Evolutionary conservation across 495 filamentous ascomycete genomes (phyloP).

Genomic region (Beverwykella pulmonaria): DNA sequence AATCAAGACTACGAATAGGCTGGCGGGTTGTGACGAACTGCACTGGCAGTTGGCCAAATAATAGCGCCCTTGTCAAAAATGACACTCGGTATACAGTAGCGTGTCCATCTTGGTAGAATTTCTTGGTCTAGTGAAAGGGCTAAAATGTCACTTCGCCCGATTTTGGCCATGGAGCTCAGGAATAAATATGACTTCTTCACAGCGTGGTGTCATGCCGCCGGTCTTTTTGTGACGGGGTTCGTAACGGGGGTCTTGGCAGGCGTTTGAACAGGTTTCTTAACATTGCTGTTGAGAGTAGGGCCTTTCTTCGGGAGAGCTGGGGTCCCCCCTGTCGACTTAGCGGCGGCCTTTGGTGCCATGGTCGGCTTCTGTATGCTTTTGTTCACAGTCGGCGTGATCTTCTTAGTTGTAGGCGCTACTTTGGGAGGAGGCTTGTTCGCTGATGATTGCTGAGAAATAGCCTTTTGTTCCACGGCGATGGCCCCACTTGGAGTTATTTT

Average conservation of each 20-base stretch:
- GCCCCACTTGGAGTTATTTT: conserved; percentile 28
- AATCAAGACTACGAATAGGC: too few relatives aligned
- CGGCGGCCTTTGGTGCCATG: neutral
- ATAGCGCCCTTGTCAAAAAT: too few relatives aligned
- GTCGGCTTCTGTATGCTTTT: neutral
- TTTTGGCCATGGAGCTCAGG: neutral
- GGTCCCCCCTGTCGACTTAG: neutral
- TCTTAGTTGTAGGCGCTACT: neutral
- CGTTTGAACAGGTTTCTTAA: conserved; percentile 2
- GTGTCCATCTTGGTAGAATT: too few relatives aligned
- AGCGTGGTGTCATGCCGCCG: neutral
- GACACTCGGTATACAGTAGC: too few relatives aligned
- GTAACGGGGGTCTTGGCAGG: conserved; percentile 4
- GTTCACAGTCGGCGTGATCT: neutral
- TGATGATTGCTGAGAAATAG: neutral
- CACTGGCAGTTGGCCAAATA: too few relatives aligned
- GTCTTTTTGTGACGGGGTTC: conserved; percentile 13
- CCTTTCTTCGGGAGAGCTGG: neutral
- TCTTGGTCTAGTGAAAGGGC: too few relatives aligned
- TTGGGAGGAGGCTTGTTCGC: neutral
- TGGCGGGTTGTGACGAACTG: too few relatives aligned
- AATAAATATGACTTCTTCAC: neutral
- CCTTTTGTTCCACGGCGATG: conserved; percentile 18
- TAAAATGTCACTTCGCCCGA: too few relatives aligned
- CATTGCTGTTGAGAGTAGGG: neutral